Evolutionary conservation across 805 yeast genomes (phyloP).

Genomic region (Jamesozyma rosinii): DNA sequence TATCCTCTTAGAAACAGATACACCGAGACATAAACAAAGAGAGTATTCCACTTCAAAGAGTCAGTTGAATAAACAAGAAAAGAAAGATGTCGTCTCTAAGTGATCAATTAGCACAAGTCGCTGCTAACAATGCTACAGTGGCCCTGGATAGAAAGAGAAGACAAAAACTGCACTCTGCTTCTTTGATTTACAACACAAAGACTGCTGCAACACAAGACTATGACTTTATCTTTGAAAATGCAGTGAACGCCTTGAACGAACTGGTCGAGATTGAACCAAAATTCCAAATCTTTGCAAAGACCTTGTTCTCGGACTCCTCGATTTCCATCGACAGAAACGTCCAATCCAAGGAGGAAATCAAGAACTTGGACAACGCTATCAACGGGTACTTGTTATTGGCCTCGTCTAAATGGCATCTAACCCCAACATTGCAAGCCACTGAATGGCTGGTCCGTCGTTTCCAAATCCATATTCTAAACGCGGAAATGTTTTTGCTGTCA

Average conservation of each 20-base stretch:
- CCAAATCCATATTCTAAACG: slow-evolving; percentile 70
- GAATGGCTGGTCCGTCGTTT: slow-evolving; percentile 95
- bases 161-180: slow-evolving; percentile 78
- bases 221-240: slow-evolving; percentile 64
- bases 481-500: slow-evolving; percentile 62
- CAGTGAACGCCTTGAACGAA: slow-evolving; percentile 68
- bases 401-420: slow-evolving; percentile 67
- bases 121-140: slow-evolving; percentile 54
- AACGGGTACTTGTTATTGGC: slow-evolving; percentile 62
- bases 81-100: slow-evolving; percentile 60
- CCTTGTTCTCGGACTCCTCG: slow-evolving; percentile 79
- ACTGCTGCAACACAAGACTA: slow-evolving; percentile 93
- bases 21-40: too few species aligned
- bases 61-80: not conserved
- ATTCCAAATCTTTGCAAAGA: slow-evolving; percentile 56
- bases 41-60: not conserved
- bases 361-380: slow-evolving; percentile 65
- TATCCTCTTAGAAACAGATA: too few species aligned
- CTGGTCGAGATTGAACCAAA: slow-evolving; percentile 64
- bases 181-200: slow-evolving; percentile 76
- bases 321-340: slow-evolving; percentile 71
- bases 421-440: slow-evolving; percentile 69
- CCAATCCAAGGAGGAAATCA: slow-evolving; percentile 68
- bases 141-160: slow-evolving; percentile 80
- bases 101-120: slow-evolving; percentile 68